phyloP scores from a whole-genome alignment of 2,329 filamentous ascomycete species.

The Hymenoscyphus infarciens region DNA sequence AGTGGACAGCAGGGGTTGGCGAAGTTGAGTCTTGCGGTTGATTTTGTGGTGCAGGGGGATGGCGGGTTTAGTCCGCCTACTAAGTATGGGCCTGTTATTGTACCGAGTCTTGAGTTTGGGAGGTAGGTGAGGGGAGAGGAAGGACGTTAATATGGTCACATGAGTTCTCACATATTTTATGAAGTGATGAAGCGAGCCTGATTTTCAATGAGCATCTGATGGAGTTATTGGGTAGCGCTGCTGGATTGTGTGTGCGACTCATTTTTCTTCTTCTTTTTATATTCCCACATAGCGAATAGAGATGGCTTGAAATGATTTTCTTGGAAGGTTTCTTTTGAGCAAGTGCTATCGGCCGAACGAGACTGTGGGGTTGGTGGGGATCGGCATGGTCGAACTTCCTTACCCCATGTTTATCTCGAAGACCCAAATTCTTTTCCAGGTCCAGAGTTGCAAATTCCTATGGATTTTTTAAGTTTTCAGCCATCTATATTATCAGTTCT shows the following conservation, averaged over 20 bases:
- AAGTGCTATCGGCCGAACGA: too few species aligned
- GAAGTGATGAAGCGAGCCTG: not conserved
- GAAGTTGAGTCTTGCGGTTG: constrained; percentile 82
- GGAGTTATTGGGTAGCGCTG: constrained; percentile 2
- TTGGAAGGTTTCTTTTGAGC: too few species aligned
- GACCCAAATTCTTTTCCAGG: too few species aligned
- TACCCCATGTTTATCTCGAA: too few species aligned
- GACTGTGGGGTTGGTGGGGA: too few species aligned
- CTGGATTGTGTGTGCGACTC: not conserved
- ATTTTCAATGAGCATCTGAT: constrained; percentile 1
- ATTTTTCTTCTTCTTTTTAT: not conserved
- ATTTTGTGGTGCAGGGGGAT: constrained; percentile 96
- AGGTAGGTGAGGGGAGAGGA: constrained; percentile 39
- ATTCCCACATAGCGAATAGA: constrained; percentile 2
- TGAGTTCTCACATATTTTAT: not conserved
- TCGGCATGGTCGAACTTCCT: too few species aligned
- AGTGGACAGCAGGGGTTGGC: constrained; percentile 46
- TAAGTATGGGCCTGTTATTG: constrained; percentile 95
- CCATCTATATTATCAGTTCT: too few species aligned
- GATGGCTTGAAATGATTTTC: not conserved
- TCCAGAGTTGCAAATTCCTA: too few species aligned
- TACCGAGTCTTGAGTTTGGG: constrained; percentile 79
- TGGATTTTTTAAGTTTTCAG: too few species aligned
- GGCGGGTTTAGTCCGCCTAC: constrained; percentile 76
- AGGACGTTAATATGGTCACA: not conserved